These are phyloP conservation scores for Xylaria digitata DNA, from an alignment of 2,329 filamentous ascomycete species.

Conservation along the genomic window DNA sequence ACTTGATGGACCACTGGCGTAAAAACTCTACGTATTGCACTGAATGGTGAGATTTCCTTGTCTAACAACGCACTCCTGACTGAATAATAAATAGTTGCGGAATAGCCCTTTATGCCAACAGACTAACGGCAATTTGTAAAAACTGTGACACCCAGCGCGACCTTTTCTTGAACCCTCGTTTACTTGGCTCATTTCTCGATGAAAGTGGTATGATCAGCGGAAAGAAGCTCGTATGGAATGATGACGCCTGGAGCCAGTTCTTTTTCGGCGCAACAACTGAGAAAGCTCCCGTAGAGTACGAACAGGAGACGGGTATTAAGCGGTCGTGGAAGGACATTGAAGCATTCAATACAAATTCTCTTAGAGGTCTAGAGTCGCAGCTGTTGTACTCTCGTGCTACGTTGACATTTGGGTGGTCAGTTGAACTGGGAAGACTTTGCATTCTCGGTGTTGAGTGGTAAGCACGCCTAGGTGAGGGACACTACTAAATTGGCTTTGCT, in stretches of 20 bases:
- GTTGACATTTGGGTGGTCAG: conserved; percentile 66
- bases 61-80: conserved; percentile 1
- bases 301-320: conserved; percentile 56
- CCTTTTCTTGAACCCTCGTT: conserved; percentile 55
- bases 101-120: conserved; percentile 65
- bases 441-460: conserved; percentile 58
- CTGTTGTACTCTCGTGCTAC: conserved; percentile 64
- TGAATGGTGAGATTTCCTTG: conserved; percentile 53
- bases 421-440: conserved; percentile 53
- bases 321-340: conserved; percentile 56
- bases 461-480: conserved; percentile 24
- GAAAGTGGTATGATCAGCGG: conserved; percentile 65
- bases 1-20: conserved; percentile 48
- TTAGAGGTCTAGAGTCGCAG: conserved; percentile 63
- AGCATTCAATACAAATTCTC: conserved; percentile 50
- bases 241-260: conserved; percentile 61
- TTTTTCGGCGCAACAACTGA: conserved; percentile 44
- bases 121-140: conserved; percentile 52
- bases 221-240: conserved; percentile 65
- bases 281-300: conserved; percentile 20
- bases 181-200: conserved; percentile 58
- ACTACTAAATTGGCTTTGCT: conserved; percentile 7
- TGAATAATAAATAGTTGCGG: conserved; percentile 58
- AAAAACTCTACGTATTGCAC: conserved; percentile 54
- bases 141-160: conserved; percentile 50